Base-by-base conservation (phyloP, 257 asterid genomes). In the Lavandula angustifolia region DNA sequence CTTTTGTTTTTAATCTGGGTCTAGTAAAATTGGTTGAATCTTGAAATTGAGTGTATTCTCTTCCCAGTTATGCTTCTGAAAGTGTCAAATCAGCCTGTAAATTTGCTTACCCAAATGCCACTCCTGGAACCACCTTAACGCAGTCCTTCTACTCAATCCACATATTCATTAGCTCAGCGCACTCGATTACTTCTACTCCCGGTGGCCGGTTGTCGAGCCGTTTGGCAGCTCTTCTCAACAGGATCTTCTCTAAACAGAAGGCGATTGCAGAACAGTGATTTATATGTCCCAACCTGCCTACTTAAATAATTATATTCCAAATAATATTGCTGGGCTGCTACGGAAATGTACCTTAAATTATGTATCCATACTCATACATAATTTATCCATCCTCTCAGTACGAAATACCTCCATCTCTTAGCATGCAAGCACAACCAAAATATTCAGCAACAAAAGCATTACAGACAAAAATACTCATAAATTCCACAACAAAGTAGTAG, bases 21-120 rank as follows among this genome's bases (percentile, higher is more conserved):
- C 38, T 33, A 27, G 11, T 60, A 31, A 10, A 13, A 6, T 58
- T 61, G 59, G n/a, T 32, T 70, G 14, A 35, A 54, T 13, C 13
- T 37, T 5, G 47, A 27, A 49, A 35, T 41, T 54, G 31, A 35
- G 17, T 67, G 35, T 52, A 16, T 34, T 70, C 49, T 29, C 14
- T 22, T 70, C 74, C 67, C 91, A 94, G 97, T 81, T 92, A 84
- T 72, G 99, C 99, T 69, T 82, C 95, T 66, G 96, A 92, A 82
- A 89, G 99, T 72, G 43, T 92, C 71, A 63, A 66, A 7, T 46
- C 85, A 52, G 95, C 99, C 13, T 92, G 99, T 70, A 84, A 83
- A 64, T 92, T 32, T 65, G 95, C 97, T 55, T 89, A 92, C 84
- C 82, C 97, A 84, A 92, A 92, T 64, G 97, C 96, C 76, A 85